A percentile compares a stretch with the other conserved stretches of the same genome.
phyloP scores from a whole-genome alignment of 768 basidiomycete genomes.

The Russula dissimulans region DNA sequence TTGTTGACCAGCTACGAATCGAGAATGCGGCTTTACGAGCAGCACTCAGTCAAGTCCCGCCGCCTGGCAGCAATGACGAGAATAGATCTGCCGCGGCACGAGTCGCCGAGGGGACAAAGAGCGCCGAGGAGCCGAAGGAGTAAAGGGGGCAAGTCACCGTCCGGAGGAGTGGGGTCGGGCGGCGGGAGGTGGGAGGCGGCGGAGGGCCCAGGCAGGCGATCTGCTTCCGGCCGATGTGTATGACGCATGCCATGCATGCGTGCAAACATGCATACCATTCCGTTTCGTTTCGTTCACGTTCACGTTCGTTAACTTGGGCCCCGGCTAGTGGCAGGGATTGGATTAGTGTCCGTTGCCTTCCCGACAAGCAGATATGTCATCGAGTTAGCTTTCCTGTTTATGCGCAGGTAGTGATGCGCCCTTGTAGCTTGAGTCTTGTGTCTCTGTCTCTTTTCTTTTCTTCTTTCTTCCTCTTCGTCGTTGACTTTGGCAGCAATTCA shows the following conservation, averaged over 20 bases:
- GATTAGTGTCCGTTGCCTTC: neutral
- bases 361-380: neutral
- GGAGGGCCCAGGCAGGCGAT: constrained; percentile 3
- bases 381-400: constrained; percentile 7
- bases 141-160: neutral
- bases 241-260: neutral
- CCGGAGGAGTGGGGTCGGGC: neutral
- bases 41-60: constrained; percentile 40
- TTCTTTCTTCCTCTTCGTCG: neutral
- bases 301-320: neutral
- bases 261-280: constrained; percentile 1
- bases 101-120: neutral
- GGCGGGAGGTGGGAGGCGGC: neutral
- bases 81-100: constrained; percentile 1
- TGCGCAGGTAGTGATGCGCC: neutral
- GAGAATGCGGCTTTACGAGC: constrained; percentile 75
- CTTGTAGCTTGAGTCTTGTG: neutral
- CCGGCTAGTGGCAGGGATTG: neutral
- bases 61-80: constrained; percentile 1
- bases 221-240: constrained; percentile 13
- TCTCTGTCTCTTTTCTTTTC: neutral
- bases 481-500: neutral
- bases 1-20: constrained; percentile 80
- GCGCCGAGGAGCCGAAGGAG: constrained; percentile 13
- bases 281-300: neutral